Conservation (phyloP, 768 basidiomycete genomes). For the Clitopilus passeckerianus region DNA sequence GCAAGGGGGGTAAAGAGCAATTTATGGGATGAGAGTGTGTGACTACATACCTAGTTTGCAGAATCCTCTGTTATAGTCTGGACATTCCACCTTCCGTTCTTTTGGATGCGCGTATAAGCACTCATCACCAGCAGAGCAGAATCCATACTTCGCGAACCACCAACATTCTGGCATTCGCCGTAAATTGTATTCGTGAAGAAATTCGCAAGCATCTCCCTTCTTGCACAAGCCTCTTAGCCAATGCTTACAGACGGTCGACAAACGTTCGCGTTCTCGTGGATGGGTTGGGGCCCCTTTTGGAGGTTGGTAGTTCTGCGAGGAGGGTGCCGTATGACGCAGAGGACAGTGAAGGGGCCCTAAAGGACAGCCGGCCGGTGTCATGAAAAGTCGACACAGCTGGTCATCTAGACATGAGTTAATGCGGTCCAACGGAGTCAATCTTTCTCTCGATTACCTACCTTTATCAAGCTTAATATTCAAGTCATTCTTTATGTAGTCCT, state of each 20-base stretch:
- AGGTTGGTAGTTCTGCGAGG: slow-evolving; percentile 84
- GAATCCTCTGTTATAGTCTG: slow-evolving; percentile 93
- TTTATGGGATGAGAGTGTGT: neutral
- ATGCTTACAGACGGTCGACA: slow-evolving; percentile 96
- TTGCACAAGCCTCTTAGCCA: slow-evolving; percentile 98
- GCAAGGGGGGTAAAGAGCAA: neutral
- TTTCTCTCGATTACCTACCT: slow-evolving; percentile 41
- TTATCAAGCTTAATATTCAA: slow-evolving; percentile 88
- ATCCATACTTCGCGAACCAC: slow-evolving; percentile 98
- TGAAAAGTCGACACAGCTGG: slow-evolving; percentile 85
- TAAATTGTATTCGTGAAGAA: slow-evolving; percentile 97
- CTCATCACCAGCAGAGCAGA: slow-evolving; percentile 95
- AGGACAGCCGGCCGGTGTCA: slow-evolving; percentile 83
- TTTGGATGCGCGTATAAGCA: slow-evolving; percentile 96
- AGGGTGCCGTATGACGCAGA: slow-evolving; percentile 86
- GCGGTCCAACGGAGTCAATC: neutral
- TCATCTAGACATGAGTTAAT: slow-evolving; percentile 51
- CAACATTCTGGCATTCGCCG: slow-evolving; percentile 98
- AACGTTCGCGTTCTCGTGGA: slow-evolving; percentile 75
- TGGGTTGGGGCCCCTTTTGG: slow-evolving; percentile 79
- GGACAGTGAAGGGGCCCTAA: slow-evolving; percentile 91
- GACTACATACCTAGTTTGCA: slow-evolving; percentile 79
- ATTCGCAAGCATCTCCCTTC: slow-evolving; percentile 97
- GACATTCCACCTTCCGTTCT: slow-evolving; percentile 88
- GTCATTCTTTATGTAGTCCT: slow-evolving; percentile 76